Base-by-base conservation (phyloP, 345 rosid genomes). In the Cardamine occulta region DNA sequence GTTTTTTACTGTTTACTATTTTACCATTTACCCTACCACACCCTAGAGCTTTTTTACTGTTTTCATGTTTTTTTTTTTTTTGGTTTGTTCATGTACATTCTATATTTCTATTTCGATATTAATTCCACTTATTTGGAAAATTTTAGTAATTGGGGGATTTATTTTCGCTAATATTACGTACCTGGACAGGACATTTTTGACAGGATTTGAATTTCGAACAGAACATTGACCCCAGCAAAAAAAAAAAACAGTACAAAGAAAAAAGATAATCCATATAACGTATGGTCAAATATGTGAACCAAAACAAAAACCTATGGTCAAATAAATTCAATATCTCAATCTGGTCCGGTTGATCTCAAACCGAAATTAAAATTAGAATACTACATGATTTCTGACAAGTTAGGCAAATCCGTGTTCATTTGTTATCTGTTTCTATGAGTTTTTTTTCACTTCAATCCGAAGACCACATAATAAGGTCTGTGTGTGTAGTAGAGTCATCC, bases 361-460 rank as follows among this genome's bases (percentile, higher is more conserved):
- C 15, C 35, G 23, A 8, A 42, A 32, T 44, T 45, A 26, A 8
- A 66, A 34, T 19, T 3, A 10, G 51, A 19, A 34, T 32, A 53
- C 51, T 31, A 52, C n/a, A 34, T 66, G 39, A 28, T 29, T 31
- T 56, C 62, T 29, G 62, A 56, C 21, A 29, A 31, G 57, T 4
- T 21, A 32, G 37, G 15, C 23, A 23, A 52, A 52, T 35, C 17
- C 39, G 28, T 39, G 51, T 39, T 54, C 26, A 39, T 18, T 17
- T 55, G 18, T 68, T 31, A 6, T 18, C 1, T 29, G 18, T 29
- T 47, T 65, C 10, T 7, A 48, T 2, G 21, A 21, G 18, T 32
- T 21, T 52, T 35, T 35, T 72, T 40, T 42, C 21, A 26, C 56
- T 54, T 65, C 37, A 73, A 31, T 73, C 26, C 56, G 35, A 54